Base-by-base conservation (phyloP, 176 grass and related monocot genomes). In the Bothriochloa decipiens region DNA sequence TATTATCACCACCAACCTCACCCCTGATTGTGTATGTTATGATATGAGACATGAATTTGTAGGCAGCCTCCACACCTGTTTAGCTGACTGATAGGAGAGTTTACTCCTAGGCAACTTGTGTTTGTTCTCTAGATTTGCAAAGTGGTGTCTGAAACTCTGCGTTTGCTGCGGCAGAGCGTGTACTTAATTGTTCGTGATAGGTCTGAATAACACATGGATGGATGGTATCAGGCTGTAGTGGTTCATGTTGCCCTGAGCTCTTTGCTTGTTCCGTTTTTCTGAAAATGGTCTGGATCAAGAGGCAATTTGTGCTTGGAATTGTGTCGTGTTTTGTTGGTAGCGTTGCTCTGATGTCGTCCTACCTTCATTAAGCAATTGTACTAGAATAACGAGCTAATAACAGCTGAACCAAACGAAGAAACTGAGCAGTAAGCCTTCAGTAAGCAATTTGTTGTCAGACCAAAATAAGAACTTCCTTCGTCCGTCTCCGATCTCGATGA, bases 41-140 rank as follows among this genome's bases (percentile, higher is more conserved):
- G 27, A 74, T 52, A 55, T 60, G 57, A 69, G 72, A 68, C 52
- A 62, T 75, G 26, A 49, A 49, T 83, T 12, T 70, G 80, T 87
- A 81, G 89, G 70, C 81, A 91, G 76, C 63, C 46, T 8, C 50
- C 32, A 71, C 88, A 58, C 79, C 43, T 73, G 73, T 78, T 46
- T 78, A 90, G 88, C 83, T 90, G 79, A 83, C 88, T 87, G 42
- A 82, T 76, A 6, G 69, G 85, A 70, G 77, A 47, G 64, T 22
- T 22, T 58, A 84, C 45, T 81, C 65, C 69, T 81, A 84, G 89
- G 47, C 58, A 77, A 90, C 62, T 35, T 47, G 0, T 42, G 72
- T 76, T 23, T 80, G 45, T 55, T 8, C 23, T 58, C 16, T 89
- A 81, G 78, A 82, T 81, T 72, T 82, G 64, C 77, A 81, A 76